Evolutionary conservation across 148 eudicot species (phyloP).

Genomic region (Spergularia bocconei): DNA sequence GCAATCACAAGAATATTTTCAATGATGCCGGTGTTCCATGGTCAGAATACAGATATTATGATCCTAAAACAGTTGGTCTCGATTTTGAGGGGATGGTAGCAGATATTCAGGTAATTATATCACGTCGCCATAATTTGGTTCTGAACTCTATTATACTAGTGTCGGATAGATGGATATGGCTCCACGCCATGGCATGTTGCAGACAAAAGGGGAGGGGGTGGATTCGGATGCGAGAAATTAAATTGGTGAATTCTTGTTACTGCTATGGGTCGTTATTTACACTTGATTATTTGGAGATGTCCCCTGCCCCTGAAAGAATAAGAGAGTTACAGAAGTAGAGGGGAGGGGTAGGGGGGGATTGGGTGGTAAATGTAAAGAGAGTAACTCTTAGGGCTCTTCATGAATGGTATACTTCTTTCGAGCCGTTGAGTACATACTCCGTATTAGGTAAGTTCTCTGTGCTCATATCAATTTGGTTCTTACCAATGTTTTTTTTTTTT

Average conservation of each 20-base stretch:
- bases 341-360: too few relatives aligned
- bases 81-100: constrained; percentile 97
- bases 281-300: too few relatives aligned
- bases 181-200: background rate
- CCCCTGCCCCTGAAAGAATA: too few relatives aligned
- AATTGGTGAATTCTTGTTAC: too few relatives aligned
- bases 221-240: too few relatives aligned
- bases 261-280: too few relatives aligned
- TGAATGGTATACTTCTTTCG: background rate
- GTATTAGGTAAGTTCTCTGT: too few relatives aligned
- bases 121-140: background rate
- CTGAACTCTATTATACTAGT: background rate
- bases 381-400: background rate
- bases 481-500: background rate
- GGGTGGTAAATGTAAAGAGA: background rate
- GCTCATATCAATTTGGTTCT: background rate
- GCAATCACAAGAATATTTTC: constrained; percentile 94
- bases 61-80: constrained; percentile 91
- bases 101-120: constrained; percentile 68
- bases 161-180: background rate
- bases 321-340: too few relatives aligned
- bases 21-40: constrained; percentile 96
- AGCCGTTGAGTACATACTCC: too few relatives aligned
- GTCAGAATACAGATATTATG: constrained; percentile 94
- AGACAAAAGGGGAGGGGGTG: background rate